Conservation (phyloP, 768 basidiomycete species). For the Hygrocybe punicea region DNA sequence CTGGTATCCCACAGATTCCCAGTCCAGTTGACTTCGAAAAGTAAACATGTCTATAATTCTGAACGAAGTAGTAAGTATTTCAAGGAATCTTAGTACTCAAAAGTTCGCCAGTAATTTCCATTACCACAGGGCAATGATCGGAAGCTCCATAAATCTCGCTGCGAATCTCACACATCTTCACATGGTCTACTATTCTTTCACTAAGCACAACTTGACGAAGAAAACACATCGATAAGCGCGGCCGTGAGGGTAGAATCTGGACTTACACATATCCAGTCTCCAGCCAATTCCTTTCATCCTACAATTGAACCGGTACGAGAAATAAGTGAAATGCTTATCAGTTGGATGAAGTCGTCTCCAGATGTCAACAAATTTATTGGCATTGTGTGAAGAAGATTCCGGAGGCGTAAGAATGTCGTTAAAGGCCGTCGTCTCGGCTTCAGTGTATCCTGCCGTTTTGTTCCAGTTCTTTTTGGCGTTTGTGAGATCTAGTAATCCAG, state of each 20-base stretch:
- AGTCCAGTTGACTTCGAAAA: too few relatives aligned
- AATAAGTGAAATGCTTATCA: slow-evolving; percentile 78
- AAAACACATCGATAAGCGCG: slow-evolving; percentile 1
- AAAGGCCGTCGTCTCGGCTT: slow-evolving; percentile 75
- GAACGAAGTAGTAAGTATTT: neutral
- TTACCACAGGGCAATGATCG: slow-evolving; percentile 77
- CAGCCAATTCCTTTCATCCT: slow-evolving; percentile 79
- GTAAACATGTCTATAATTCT: too few relatives aligned
- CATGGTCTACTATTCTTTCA: slow-evolving; percentile 59
- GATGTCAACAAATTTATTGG: slow-evolving; percentile 65
- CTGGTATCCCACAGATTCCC: too few relatives aligned
- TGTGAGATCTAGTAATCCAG: slow-evolving; percentile 50
- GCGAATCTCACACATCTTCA: slow-evolving; percentile 82
- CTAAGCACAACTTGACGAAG: slow-evolving; percentile 62
- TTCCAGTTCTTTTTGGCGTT: slow-evolving; percentile 80
- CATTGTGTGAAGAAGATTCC: slow-evolving; percentile 17
- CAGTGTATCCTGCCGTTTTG: slow-evolving; percentile 82
- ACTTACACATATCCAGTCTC: slow-evolving; percentile 80
- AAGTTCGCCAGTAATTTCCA: slow-evolving; percentile 58
- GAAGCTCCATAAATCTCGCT: slow-evolving; percentile 84
- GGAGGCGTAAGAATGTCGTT: slow-evolving; percentile 60
- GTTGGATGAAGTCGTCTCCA: slow-evolving; percentile 73
- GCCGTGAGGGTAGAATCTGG: neutral
- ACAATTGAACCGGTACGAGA: slow-evolving; percentile 79
- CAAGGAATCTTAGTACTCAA: neutral